Evolutionary conservation across 1,284 basidiomycete species (phyloP).

Genomic region (Rhodotorula sp.): DNA sequence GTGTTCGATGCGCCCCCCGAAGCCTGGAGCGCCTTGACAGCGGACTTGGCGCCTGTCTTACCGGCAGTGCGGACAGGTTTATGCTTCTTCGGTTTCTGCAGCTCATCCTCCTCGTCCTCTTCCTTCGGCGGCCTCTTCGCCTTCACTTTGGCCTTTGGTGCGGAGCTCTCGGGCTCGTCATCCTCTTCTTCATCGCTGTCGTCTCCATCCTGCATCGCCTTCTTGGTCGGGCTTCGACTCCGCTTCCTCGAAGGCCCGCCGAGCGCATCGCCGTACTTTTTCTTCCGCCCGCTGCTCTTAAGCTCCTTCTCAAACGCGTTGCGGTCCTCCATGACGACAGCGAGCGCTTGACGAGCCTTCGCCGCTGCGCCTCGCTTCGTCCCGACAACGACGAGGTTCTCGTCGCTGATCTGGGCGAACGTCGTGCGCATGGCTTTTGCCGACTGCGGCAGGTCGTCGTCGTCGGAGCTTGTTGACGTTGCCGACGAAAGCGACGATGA

Average conservation of each 20-base stretch:
- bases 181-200: constrained; percentile 17
- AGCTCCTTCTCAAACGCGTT: constrained; percentile 56
- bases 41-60: constrained; percentile 3
- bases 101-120: constrained; percentile 33
- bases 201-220: constrained; percentile 17
- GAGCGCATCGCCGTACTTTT: not conserved
- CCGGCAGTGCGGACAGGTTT: not conserved
- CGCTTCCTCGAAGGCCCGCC: not conserved
- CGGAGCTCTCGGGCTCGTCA: constrained; percentile 1
- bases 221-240: constrained; percentile 38
- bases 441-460: constrained; percentile 7
- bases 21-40: constrained; percentile 10
- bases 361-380: constrained; percentile 59
- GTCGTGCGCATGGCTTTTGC: constrained; percentile 21
- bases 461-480: not conserved
- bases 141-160: no score
- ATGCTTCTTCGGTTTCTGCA: constrained; percentile 2
- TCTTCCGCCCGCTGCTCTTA: constrained; percentile 30
- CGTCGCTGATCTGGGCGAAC: constrained; percentile 17
- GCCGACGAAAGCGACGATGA: not conserved
- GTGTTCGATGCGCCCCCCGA: constrained; percentile 8
- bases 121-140: not conserved
- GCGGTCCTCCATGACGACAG: constrained; percentile 71
- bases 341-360: constrained; percentile 62
- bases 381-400: constrained; percentile 32